Conservation (phyloP, 345 rosid species). For the Hevea brasiliensis region DNA sequence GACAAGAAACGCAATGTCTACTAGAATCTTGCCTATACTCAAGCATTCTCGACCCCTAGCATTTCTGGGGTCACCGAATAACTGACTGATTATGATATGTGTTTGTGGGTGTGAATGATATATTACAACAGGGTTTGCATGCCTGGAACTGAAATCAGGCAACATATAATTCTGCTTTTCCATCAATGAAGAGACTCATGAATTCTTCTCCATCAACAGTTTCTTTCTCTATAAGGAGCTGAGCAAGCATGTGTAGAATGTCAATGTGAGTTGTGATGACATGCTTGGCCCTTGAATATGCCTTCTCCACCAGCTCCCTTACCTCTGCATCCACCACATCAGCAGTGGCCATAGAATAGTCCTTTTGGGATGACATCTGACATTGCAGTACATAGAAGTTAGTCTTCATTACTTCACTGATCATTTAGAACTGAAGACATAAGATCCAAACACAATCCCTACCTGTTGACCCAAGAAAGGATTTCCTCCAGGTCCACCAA, state of each 20-base stretch:
- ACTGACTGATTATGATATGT: not conserved
- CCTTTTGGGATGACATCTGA: constrained; percentile 95
- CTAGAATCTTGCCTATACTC: not conserved
- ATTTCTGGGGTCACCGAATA: not conserved
- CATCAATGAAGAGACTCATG: constrained; percentile 97
- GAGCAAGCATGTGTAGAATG: constrained; percentile 86
- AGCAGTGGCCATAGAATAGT: constrained; percentile 97
- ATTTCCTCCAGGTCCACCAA: constrained; percentile 93
- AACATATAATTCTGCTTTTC: constrained; percentile 85
- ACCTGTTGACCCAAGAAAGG: constrained; percentile 94
- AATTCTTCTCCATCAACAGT: constrained; percentile 98
- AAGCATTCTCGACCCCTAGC: not conserved
- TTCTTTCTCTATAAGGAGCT: constrained; percentile 89
- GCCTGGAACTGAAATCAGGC: constrained; percentile 34
- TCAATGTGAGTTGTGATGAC: constrained; percentile 65
- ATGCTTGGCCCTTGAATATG: constrained; percentile 67
- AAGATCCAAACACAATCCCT: constrained; percentile 6
- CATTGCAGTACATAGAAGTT: not conserved
- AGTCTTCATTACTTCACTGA: not conserved
- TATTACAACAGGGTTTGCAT: constrained; percentile 24
- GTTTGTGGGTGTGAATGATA: constrained; percentile 8
- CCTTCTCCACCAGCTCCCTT: constrained; percentile 80
- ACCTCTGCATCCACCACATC: constrained; percentile 92
- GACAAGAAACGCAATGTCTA: not conserved
- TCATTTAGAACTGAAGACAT: not conserved